These are phyloP conservation scores for Pestalotiopsis sp. DNA, from an alignment of 2,329 filamentous ascomycete genomes.

Conservation along the genomic window DNA sequence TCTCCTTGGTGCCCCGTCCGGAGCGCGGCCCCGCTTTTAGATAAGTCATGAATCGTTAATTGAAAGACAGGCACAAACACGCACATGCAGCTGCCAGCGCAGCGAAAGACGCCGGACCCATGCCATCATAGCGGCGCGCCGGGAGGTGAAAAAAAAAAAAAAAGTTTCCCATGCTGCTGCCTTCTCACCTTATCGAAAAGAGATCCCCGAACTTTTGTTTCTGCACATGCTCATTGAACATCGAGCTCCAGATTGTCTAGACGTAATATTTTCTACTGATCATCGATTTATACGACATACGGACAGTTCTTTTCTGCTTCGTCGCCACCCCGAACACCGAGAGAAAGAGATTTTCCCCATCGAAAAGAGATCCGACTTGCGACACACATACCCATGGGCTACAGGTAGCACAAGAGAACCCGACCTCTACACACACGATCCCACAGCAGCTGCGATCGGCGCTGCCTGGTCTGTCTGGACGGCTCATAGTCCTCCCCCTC, in stretches of 20 bases:
- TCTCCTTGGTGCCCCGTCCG: neutral
- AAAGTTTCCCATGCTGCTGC: neutral
- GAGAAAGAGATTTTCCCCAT: neutral
- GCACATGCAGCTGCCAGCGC: neutral
- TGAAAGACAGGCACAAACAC: neutral
- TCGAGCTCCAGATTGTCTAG: neutral
- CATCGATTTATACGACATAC: neutral
- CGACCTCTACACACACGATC: neutral
- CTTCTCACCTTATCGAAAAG: neutral
- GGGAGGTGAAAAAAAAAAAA: neutral
- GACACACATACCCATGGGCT: neutral
- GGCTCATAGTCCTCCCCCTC: neutral
- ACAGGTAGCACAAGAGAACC: neutral
- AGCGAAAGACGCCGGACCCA: neutral
- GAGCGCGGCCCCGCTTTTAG: neutral
- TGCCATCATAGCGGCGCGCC: neutral
- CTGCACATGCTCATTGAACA: neutral
- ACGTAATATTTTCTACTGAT: neutral
- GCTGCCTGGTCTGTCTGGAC: neutral
- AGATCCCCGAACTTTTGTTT: neutral
- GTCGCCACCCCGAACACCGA: neutral
- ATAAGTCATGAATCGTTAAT: neutral
- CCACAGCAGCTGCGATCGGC: neutral
- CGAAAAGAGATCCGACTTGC: neutral
- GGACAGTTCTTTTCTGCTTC: neutral